These are phyloP conservation scores for Lagenidium giganteum DNA, from an alignment of 352 stramenopile genomes.

Conservation along the genomic window DNA sequence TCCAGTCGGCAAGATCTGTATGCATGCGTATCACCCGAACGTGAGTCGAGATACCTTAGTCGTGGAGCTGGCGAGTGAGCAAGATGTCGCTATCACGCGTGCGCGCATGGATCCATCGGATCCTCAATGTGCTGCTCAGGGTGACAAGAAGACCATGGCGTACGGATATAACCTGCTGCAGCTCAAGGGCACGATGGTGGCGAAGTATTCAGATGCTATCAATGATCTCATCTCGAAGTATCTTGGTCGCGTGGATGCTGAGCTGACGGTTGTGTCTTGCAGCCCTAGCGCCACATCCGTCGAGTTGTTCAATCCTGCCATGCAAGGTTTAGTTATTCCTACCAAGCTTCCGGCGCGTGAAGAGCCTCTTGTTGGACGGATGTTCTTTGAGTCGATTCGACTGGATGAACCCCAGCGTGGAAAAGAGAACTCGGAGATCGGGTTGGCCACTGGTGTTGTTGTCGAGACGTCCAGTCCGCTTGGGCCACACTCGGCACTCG, in stretches of 20 bases:
- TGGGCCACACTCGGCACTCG: slow-evolving; percentile 48
- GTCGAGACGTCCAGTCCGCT: slow-evolving; percentile 71
- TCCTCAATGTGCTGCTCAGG: slow-evolving; percentile 40
- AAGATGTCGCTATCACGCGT: slow-evolving; percentile 34
- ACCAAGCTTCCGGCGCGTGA: slow-evolving; percentile 51
- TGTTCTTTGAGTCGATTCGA: slow-evolving; percentile 61
- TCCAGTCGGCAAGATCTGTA: slow-evolving; percentile 58
- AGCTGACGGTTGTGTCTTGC: slow-evolving; percentile 61
- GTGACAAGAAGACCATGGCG: slow-evolving; percentile 19
- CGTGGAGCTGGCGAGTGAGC: slow-evolving; percentile 38
- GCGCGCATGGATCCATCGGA: slow-evolving; percentile 40
- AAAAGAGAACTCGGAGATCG: slow-evolving; percentile 38
- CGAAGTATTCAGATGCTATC: slow-evolving; percentile 52
- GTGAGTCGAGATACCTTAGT: slow-evolving; percentile 34
- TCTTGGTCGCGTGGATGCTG: slow-evolving; percentile 46
- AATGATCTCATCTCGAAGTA: slow-evolving; percentile 77
- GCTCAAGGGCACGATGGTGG: slow-evolving; percentile 61
- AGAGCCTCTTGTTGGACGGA: slow-evolving; percentile 46
- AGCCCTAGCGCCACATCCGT: slow-evolving; percentile 50
- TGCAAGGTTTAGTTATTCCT: slow-evolving; percentile 68
- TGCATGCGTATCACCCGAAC: slow-evolving; percentile 52
- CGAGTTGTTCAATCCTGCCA: slow-evolving; percentile 64
- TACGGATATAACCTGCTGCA: slow-evolving; percentile 70
- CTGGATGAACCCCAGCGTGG: slow-evolving; percentile 35
- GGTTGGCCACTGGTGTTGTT: slow-evolving; percentile 40